These are phyloP conservation scores for Cruciata laevipes DNA, from an alignment of 257 asterid species.

Conservation along the genomic window DNA sequence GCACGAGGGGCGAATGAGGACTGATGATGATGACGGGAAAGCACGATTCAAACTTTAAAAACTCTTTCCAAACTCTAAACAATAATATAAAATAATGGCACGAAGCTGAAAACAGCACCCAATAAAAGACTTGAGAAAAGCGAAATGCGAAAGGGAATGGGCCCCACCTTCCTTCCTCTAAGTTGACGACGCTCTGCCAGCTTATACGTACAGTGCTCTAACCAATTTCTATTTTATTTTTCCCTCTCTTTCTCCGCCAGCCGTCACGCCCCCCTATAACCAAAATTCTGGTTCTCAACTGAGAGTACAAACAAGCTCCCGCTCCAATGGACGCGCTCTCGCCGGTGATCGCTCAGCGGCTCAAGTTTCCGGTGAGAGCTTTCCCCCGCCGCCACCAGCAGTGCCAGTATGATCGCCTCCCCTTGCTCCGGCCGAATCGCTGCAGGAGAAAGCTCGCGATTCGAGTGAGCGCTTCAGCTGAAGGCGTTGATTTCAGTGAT, in stretches of 20 bases:
- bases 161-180: not conserved
- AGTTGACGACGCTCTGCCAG: conserved; percentile 7
- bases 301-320: not conserved
- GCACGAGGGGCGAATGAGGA: not conserved
- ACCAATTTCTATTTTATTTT: not conserved
- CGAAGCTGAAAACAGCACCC: not conserved
- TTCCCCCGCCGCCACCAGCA: conserved; percentile 2
- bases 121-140: not conserved
- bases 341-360: conserved; percentile 43
- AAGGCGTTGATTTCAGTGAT: conserved; percentile 51
- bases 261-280: conserved; percentile 30
- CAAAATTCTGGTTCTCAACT: not conserved
- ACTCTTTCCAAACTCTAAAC: not conserved
- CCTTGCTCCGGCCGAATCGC: conserved; percentile 1
- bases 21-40: not conserved
- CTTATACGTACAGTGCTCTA: not conserved
- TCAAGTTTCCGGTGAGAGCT: conserved; percentile 19
- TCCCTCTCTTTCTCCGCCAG: conserved; percentile 54
- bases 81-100: not conserved
- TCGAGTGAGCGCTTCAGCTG: conserved; percentile 23
- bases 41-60: not conserved
- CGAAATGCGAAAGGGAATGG: not conserved
- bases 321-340: conserved; percentile 46
- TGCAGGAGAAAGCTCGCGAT: conserved; percentile 26
- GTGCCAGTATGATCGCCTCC: conserved; percentile 19